Evolutionary conservation across 805 yeast genomes (phyloP).

Genomic region (Candida orba): DNA sequence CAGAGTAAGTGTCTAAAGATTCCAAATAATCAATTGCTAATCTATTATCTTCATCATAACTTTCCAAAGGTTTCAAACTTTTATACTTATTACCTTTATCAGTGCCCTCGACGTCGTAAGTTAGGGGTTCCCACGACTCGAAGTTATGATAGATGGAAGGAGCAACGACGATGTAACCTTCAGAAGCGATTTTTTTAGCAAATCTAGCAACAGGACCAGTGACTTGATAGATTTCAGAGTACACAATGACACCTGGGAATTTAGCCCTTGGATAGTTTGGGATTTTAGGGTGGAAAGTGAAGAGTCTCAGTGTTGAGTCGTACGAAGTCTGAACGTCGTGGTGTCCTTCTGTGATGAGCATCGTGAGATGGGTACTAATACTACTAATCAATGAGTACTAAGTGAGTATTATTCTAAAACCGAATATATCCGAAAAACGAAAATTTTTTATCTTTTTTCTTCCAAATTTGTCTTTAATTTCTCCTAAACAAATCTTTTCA

Average conservation of each 20-base stretch:
- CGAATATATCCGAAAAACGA: too few species aligned
- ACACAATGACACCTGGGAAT: slow-evolving; percentile 76
- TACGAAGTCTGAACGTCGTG: slow-evolving; percentile 60
- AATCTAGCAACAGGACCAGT: slow-evolving; percentile 78
- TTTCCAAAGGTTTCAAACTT: slow-evolving; percentile 54
- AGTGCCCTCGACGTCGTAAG: slow-evolving; percentile 67
- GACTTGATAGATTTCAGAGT: slow-evolving; percentile 75
- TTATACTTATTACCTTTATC: slow-evolving; percentile 67
- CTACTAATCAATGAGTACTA: too few species aligned
- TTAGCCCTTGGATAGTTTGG: slow-evolving; percentile 70
- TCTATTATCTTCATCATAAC: slow-evolving; percentile 70
- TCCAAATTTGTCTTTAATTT: not conserved
- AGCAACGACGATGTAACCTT: slow-evolving; percentile 72
- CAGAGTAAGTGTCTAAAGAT: slow-evolving; percentile 55
- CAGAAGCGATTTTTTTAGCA: slow-evolving; percentile 72
- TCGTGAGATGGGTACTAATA: too few species aligned
- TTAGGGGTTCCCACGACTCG: slow-evolving; percentile 53
- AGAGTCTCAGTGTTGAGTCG: slow-evolving; percentile 62
- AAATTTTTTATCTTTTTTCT: not conserved
- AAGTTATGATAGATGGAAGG: slow-evolving; percentile 78
- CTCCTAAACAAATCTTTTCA: too few species aligned
- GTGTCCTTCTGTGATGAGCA: slow-evolving; percentile 63
- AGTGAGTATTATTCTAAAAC: too few species aligned
- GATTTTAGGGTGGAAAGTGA: slow-evolving; percentile 58
- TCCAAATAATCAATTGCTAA: slow-evolving; percentile 57